Evolutionary conservation across 2,329 filamentous ascomycete genomes (phyloP), one percentile per base, ranked within the genome.

Genomic region (Aureobasidium sp.): DNA sequence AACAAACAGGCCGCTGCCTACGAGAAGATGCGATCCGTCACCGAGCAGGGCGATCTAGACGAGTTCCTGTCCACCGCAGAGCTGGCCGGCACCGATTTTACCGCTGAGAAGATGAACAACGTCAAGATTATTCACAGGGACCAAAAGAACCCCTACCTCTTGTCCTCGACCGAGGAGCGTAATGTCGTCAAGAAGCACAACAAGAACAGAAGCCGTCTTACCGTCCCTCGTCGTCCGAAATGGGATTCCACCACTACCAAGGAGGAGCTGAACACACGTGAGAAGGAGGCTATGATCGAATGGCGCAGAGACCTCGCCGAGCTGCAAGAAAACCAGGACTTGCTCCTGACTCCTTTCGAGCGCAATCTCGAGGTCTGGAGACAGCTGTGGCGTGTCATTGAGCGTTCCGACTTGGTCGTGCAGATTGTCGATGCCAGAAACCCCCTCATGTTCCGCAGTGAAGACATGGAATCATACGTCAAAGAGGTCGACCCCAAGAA

Each of bases 21-120:
- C 92, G 91, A 97, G 72, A 99, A 97, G 82, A 97, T 99, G 94
- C 91, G 93, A 79, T 96, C 91, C 74, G 90, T 99, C 69, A 99
- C 94, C 5, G 91, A 99, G 80, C 94, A 99, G 77, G 92, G 88
- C 68, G 92, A 92, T 48, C 85, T 99, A 65, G 94, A 99, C 75
- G 94, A 99, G 76, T 99, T 99, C 75, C 80, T 99, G 66, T 90
- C 89, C 63, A 99, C 94, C 1, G 95, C 94, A 66, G 92, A 97
- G 78, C 81, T 99, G 69, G 94, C 94, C n/a, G 93, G 92, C 67
- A 99, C 94, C 67, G 94, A 99, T 74, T 99, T 99, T 76, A 97
- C 93, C 0, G 95, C 94, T 32, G 92, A 97, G 80, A 97, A 97
- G 83, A 89, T 96, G 85, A 97, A 93, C 78, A 97, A 95, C 72